These are phyloP conservation scores for Oryza australiensis DNA, from an alignment of 176 grass and related monocot genomes.

Conservation along the genomic window DNA sequence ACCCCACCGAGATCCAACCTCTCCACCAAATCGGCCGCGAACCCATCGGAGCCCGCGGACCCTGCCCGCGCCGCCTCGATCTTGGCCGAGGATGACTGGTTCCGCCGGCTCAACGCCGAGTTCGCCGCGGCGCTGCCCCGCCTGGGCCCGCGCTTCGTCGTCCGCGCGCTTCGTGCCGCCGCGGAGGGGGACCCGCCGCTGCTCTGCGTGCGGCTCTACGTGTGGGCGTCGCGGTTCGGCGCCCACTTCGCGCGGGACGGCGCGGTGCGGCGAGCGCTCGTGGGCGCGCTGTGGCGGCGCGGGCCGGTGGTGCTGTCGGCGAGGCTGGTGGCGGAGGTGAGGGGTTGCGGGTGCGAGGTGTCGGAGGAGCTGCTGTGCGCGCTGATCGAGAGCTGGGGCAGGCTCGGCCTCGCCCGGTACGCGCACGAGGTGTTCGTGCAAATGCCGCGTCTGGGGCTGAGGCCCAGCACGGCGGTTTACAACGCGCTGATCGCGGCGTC, in stretches of 20 bases:
- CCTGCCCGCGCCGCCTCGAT: constrained; percentile 48
- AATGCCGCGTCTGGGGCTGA: constrained; percentile 58
- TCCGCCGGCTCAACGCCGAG: constrained; percentile 57
- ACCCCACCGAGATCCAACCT: too few species aligned
- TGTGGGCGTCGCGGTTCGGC: constrained; percentile 72
- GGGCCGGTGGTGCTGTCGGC: constrained; percentile 66
- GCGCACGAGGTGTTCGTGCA: constrained; percentile 83
- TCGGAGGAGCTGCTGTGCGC: constrained; percentile 70
- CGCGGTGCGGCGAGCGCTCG: constrained; percentile 54
- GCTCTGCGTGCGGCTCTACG: constrained; percentile 63
- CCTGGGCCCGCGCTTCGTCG: constrained; percentile 50
- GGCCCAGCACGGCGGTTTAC: constrained; percentile 54
- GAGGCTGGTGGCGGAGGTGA: constrained; percentile 59
- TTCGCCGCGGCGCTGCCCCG: constrained; percentile 29
- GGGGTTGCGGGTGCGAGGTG: constrained; percentile 51
- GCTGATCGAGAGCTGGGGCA: constrained; percentile 73
- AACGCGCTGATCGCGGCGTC: constrained; percentile 72
- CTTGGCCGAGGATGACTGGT: constrained; percentile 52
- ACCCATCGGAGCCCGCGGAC: constrained; percentile 29
- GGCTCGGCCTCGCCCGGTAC: constrained; percentile 65
- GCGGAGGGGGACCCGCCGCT: constrained; percentile 34
- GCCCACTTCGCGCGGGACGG: constrained; percentile 53
- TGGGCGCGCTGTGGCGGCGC: constrained; percentile 60
- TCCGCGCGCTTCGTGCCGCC: constrained; percentile 44
- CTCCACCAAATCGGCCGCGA: neutral